phyloP scores from a whole-genome alignment of 768 basidiomycete genomes.

The Boletus insuetus region DNA sequence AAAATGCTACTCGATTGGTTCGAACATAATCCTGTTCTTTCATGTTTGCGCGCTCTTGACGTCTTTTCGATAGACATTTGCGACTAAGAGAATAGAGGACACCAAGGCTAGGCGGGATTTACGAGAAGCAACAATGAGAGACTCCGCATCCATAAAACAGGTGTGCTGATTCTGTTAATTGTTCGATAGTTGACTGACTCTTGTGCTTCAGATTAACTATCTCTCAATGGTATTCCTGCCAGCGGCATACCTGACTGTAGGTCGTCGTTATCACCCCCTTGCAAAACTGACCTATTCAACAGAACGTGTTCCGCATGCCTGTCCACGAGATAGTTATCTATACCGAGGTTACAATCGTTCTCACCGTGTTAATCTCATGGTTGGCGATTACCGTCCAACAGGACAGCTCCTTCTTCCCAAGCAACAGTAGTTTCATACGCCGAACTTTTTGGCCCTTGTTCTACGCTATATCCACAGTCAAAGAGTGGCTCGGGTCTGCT shows the following conservation, averaged over 20 bases:
- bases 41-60: not conserved
- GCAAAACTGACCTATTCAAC: conserved; percentile 14
- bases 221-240: conserved; percentile 59
- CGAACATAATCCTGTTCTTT: not conserved
- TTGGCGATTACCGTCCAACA: conserved; percentile 50
- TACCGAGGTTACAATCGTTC: conserved; percentile 36
- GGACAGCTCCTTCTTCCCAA: conserved; percentile 10
- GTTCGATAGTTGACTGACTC: not conserved
- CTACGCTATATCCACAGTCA: conserved; percentile 3
- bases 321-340: conserved; percentile 37
- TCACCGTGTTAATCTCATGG: conserved; percentile 54
- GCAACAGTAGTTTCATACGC: conserved; percentile 2
- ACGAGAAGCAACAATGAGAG: not conserved
- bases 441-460: conserved; percentile 25
- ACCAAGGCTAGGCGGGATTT: conserved; percentile 24
- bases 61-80: conserved; percentile 43
- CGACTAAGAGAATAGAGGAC: conserved; percentile 51
- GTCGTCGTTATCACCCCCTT: not conserved
- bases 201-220: conserved; percentile 42
- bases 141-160: conserved; percentile 20
- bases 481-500: not conserved
- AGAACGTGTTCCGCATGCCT: conserved; percentile 32
- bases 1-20: conserved; percentile 27
- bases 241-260: conserved; percentile 39
- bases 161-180: conserved; percentile 2